Base-by-base conservation (phyloP, 306 rosid genomes). In the Amphicarpaea edgeworthii region DNA sequence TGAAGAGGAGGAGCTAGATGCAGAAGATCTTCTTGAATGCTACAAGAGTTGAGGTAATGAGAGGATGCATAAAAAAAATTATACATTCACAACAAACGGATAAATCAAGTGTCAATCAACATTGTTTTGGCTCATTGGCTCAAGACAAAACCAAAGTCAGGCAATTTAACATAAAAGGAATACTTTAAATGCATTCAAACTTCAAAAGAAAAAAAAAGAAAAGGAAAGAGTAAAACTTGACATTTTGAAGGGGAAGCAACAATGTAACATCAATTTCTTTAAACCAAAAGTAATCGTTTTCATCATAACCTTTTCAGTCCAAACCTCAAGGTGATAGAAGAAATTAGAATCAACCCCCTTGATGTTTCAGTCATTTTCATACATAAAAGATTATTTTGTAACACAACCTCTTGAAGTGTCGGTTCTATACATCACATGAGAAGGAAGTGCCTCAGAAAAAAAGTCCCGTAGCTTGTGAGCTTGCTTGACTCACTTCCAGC, bases 21-120 rank as follows among this genome's bases (percentile, higher is more conserved):
- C 88, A 1, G 96, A 95, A 11, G 91, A 88, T 76, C 88, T 93
- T 76, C 90, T 92, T 68, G 98, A 89, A 82, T 90, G 96, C 99
- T 96, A 68, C 85, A 81, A 58, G 12, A 64, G 63, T 17, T 45
- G 58, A 72, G 69, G 45, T 49, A 49, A 73, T 54, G 51, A 78
- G 51, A 78, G 81, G 32, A 32, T 15, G 43, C 32, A 71, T 58
- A 37, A 2, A 58, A 80, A 65, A 26, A 17, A 16, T 9, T 40
- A n/a, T n/a, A 49, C 53, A 47, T 46, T 47, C 42, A 59, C 21
- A 76, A 37, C 73, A n/a, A 62, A 51, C 3, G 19, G 12, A 78
- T 38, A 53, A 53, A 73, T 41, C 20, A 68, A 63, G 24, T 32
- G 30, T 5, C 46, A 30, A 54, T 24, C 68, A 24, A 57, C 24